Percentiles rank a stretch among this genome's conserved stretches.
These are phyloP conservation scores for Exserohilum turcica DNA, from an alignment of 2,329 filamentous ascomycete species.

Conservation along the genomic window DNA sequence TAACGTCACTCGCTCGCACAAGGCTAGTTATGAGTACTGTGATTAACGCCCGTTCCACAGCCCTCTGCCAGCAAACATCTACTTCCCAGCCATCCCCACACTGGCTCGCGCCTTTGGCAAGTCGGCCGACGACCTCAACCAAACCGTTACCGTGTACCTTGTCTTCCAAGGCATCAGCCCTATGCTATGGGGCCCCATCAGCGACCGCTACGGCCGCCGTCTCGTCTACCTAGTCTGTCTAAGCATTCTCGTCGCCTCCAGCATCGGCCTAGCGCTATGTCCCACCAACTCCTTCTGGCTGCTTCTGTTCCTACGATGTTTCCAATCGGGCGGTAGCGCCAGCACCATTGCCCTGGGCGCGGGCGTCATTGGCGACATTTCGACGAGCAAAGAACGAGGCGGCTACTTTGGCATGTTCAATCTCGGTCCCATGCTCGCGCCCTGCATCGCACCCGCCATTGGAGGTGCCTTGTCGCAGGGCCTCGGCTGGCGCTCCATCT, in stretches of 20 bases:
- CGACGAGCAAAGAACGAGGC: slow-evolving; percentile 71
- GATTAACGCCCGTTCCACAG: slow-evolving; percentile 11
- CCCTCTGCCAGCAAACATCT: slow-evolving; percentile 51
- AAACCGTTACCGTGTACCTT: slow-evolving; percentile 59
- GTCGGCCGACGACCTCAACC: slow-evolving; percentile 52
- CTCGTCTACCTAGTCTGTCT: slow-evolving; percentile 56
- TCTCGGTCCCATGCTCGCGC: slow-evolving; percentile 52
- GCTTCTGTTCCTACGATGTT: slow-evolving; percentile 41
- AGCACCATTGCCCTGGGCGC: slow-evolving; percentile 63
- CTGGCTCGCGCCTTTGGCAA: slow-evolving; percentile 48
- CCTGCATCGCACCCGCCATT: slow-evolving; percentile 39
- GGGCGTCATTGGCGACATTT: slow-evolving; percentile 74
- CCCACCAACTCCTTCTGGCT: slow-evolving; percentile 41
- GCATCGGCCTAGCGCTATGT: slow-evolving; percentile 44
- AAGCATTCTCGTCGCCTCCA: slow-evolving; percentile 40
- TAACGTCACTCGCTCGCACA: neutral
- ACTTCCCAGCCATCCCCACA: slow-evolving; percentile 45
- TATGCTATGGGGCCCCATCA: slow-evolving; percentile 58
- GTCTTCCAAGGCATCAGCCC: slow-evolving; percentile 58
- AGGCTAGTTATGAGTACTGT: neutral
- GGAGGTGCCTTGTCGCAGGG: slow-evolving; percentile 43
- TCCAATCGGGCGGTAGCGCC: slow-evolving; percentile 49
- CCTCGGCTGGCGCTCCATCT: slow-evolving; percentile 45
- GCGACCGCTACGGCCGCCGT: slow-evolving; percentile 57
- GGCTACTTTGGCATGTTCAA: slow-evolving; percentile 71